A percentile compares a stretch with the other conserved stretches of the same genome.
Evolutionary conservation across 2,329 filamentous ascomycete species (phyloP).

Genomic region (Colletotrichum phormii): DNA sequence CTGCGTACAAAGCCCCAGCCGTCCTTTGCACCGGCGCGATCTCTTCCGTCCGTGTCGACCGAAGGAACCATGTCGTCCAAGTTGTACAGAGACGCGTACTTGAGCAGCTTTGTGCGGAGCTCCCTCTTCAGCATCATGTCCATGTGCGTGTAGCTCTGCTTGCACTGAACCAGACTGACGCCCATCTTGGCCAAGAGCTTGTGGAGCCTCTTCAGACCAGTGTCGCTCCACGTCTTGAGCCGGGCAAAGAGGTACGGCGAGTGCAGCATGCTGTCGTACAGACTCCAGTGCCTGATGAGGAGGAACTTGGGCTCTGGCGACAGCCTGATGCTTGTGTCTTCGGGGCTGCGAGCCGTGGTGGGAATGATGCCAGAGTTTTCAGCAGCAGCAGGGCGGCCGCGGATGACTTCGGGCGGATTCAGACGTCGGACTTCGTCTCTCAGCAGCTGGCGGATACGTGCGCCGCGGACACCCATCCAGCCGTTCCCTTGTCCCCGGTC

Average conservation of each 20-base stretch:
- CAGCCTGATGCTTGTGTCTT: slow-evolving; percentile 90
- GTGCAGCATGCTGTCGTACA: slow-evolving; percentile 99
- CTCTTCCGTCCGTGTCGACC: slow-evolving; percentile 76
- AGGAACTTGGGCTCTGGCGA: slow-evolving; percentile 95
- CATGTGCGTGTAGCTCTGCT: slow-evolving; percentile 97
- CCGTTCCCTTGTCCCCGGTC: slow-evolving; percentile 71
- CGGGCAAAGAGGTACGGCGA: slow-evolving; percentile 93
- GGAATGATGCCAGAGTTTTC: slow-evolving; percentile 87
- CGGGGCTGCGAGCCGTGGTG: slow-evolving; percentile 87
- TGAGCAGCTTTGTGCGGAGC: slow-evolving; percentile 84
- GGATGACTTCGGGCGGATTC: slow-evolving; percentile 80
- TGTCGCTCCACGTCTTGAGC: slow-evolving; percentile 94
- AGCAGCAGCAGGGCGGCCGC: slow-evolving; percentile 69
- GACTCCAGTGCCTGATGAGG: slow-evolving; percentile 93
- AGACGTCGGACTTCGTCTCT: slow-evolving; percentile 94
- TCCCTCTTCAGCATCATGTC: slow-evolving; percentile 96
- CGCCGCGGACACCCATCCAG: slow-evolving; percentile 85
- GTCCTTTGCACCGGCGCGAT: slow-evolving; percentile 80
- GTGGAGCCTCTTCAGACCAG: slow-evolving; percentile 87
- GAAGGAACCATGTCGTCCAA: slow-evolving; percentile 92
- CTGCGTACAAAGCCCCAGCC: slow-evolving; percentile 97
- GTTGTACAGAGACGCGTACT: slow-evolving; percentile 93
- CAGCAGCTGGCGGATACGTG: slow-evolving; percentile 85
- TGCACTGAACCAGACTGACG: slow-evolving; percentile 91
- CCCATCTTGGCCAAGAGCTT: slow-evolving; percentile 99